Conservation (phyloP, 2,329 filamentous ascomycete species). For the Coniochaeta sp. region DNA sequence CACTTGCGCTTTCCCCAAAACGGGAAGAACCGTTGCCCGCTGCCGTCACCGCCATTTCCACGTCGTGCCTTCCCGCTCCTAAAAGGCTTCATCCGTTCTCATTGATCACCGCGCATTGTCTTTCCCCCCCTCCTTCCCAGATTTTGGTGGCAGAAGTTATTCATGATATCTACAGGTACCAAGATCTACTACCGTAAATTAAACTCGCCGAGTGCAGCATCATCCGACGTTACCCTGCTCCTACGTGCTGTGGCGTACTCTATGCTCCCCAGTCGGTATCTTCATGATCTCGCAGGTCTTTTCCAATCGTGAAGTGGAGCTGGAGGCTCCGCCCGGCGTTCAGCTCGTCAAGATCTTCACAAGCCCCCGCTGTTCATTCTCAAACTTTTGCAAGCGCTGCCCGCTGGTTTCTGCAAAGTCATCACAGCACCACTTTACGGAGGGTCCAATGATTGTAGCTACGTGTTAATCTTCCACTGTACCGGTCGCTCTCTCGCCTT, state of each 20-base stretch:
- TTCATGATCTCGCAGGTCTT: background rate
- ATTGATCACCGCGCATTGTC: background rate
- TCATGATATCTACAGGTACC: no score
- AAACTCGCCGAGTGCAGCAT: background rate
- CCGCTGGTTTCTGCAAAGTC: background rate
- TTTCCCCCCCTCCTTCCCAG: no score
- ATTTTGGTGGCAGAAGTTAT: no score
- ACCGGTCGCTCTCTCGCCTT: no score
- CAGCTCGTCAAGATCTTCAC: background rate
- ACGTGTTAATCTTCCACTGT: background rate
- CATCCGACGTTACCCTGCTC: background rate
- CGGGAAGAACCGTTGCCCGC: background rate
- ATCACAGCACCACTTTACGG: background rate
- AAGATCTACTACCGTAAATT: no score
- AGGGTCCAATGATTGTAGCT: conserved; percentile 1
- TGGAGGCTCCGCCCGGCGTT: background rate
- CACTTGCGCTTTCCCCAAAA: background rate
- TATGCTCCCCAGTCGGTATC: background rate
- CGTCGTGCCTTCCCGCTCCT: background rate
- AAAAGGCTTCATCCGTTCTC: background rate
- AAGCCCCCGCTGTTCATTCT: background rate
- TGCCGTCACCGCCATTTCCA: background rate
- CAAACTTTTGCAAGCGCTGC: background rate
- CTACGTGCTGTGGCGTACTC: background rate
- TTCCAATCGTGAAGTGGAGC: background rate